Evolutionary conservation across 176 grass and related monocot genomes (phyloP), one percentile per base, ranked within the genome.

Genomic region (Microstegium vimineum): DNA sequence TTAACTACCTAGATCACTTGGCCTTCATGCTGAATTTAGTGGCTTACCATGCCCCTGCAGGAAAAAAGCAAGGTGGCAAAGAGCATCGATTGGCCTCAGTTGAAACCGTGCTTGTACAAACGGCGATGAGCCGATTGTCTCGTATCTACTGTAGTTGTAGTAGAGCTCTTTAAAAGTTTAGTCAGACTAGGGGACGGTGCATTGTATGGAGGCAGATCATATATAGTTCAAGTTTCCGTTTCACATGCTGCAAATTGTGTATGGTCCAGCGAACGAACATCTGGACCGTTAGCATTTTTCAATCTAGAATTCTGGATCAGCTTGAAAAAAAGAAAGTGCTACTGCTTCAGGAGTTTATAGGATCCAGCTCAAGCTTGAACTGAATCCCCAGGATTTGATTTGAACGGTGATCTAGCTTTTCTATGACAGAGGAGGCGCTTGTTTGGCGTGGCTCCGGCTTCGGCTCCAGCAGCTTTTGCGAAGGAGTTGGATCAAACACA

Each of bases 41-140:
- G 62, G 40, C 36, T 46, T 81, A 41, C 32, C 71, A 35, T 88
- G 33, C 17, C 35, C 65, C 54, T 41, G 65, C 90, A 95, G 95
- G 89, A 98, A 88, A 98, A 78, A 59, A 56, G 28, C 73, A 83
- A 84, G 45, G 26, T 78, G 82, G 80, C 46, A 45, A 69, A 73
- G 79, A 90, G 78, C 91, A 91, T 98, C 82, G 75, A 85, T 10
- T 98, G 95, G 92, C 95, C 92, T 16, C 81, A 71, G 73, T 65
- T 98, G 90, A 98, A 98, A 88, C 71, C 95, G 72, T 98, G 95
- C 83, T 76, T 98, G 67, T 98, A 98, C 77, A 98, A 98, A 71
- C 82, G 90, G n/a, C 89, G 69, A 31, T 72, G 41, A 62, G 72
- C 3, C 30, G 87, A 78, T 94, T 71, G 87, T 62, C 38, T 78